Evolutionary conservation across 2,329 filamentous ascomycete species (phyloP), one percentile per base, ranked within the genome.

Genomic region (Cercospora beticola): DNA sequence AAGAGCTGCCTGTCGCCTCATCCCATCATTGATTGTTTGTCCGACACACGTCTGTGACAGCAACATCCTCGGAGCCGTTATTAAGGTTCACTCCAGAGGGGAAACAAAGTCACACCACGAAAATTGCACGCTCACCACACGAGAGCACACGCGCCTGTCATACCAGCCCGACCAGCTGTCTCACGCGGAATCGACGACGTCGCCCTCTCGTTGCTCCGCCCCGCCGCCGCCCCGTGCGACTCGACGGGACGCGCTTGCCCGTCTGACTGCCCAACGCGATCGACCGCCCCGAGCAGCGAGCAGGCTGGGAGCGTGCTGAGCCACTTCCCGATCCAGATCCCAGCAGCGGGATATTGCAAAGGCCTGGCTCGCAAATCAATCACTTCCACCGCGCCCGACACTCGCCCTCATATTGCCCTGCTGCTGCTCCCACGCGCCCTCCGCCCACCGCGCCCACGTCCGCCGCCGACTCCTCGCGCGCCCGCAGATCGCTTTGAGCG

Each of bases 311-410:
- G 43, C 46, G 43, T 31, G 61, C 61, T 56, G 60, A 33, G 62
- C 62, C 62, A 57, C 62, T 64, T 64, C 61, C 62, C 62, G 33
- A 64, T 64, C 54, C 36, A 57, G 49, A 52, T 56, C 52, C 62
- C 18, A 54, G 49, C 49, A 56, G 31, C 62, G 12, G 62, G 62
- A 64, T 56, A 64, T 64, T 43, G 49, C 62, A 30, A 64, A 58
- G 54, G 54, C 26, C 30, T 58, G 26, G 21, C 54, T 18, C 26
- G 46, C 46, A 52, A 58, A 31, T 58, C 54, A n/a, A 58, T 58
- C 54, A 28, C 26, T 8, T 4, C 26, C 30, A n/a, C 54, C 54
- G 23, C 54, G 30, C 46, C 28, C 62, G 30, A 40, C 49, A 43
- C 62, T 33, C 30, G 23, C 40, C 16, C 36, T 46, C n/a, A n/a